These are phyloP conservation scores for Auricularia heimuer DNA, from an alignment of 768 basidiomycete species.

Conservation along the genomic window DNA sequence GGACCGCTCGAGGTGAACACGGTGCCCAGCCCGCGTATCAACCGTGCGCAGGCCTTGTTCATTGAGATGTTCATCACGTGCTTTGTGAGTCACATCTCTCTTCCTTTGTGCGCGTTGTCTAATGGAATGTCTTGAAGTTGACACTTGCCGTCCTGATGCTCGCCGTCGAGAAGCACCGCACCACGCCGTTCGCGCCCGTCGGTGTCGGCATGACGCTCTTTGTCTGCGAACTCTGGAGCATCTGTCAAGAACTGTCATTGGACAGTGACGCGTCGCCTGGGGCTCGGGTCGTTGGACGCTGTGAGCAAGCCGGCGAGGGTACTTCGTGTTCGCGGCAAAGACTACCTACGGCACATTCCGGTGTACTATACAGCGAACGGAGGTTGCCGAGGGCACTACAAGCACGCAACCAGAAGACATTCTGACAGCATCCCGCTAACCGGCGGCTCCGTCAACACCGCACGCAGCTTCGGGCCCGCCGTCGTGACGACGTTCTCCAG, in stretches of 20 bases:
- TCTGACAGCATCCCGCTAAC: constrained; percentile 30
- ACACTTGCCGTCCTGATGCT: constrained; percentile 11
- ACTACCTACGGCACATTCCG: too few species aligned
- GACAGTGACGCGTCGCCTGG: too few species aligned
- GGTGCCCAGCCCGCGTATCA: constrained; percentile 36
- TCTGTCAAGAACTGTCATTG: too few species aligned
- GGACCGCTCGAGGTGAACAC: constrained; percentile 42
- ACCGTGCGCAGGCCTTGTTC: constrained; percentile 49
- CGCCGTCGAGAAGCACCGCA: constrained; percentile 15
- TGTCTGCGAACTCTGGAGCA: constrained; percentile 44
- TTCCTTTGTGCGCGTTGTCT: background rate
- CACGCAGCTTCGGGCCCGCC: constrained; percentile 61
- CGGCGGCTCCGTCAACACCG: constrained; percentile 59
- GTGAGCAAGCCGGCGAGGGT: too few species aligned
- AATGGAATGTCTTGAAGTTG: background rate
- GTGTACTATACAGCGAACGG: too few species aligned
- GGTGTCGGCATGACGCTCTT: constrained; percentile 61
- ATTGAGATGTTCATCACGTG: constrained; percentile 66
- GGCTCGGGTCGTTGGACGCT: too few species aligned
- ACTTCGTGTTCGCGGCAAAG: too few species aligned
- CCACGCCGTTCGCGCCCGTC: constrained; percentile 38
- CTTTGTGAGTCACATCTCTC: constrained; percentile 28
- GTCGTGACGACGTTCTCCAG: constrained; percentile 45
- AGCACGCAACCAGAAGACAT: too few species aligned
- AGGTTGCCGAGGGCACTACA: too few species aligned